phyloP scores from a whole-genome alignment of 2,329 filamentous ascomycete genomes.

The Stemphylium vesicarium region DNA sequence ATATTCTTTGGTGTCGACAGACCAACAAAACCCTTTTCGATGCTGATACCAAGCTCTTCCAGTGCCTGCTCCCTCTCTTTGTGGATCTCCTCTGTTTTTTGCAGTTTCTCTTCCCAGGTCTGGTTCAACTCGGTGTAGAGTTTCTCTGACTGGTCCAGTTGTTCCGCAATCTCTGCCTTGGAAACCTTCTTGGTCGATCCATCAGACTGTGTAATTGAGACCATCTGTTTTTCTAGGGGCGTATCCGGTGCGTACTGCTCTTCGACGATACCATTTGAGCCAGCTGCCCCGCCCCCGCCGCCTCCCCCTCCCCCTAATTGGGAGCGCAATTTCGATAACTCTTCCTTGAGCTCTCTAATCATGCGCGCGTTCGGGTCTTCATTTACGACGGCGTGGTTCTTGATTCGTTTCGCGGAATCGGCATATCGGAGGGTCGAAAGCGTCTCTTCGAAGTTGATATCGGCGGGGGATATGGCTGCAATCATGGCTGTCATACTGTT shows the following conservation, averaged over 20 bases:
- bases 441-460: conserved; percentile 99
- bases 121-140: conserved; percentile 95
- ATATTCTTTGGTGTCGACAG: conserved; percentile 98
- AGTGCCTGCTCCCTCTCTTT: conserved; percentile 94
- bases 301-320: conserved; percentile 68
- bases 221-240: conserved; percentile 92
- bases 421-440: conserved; percentile 94
- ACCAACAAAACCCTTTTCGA: conserved; percentile 97
- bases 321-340: conserved; percentile 81
- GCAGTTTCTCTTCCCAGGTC: conserved; percentile 96
- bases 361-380: conserved; percentile 98
- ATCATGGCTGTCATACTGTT: conserved; percentile 99
- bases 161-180: conserved; percentile 97
- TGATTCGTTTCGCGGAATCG: conserved; percentile 97
- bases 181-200: conserved; percentile 92
- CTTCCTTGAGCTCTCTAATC: conserved; percentile 97
- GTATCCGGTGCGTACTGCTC: conserved; percentile 92
- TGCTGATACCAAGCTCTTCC: conserved; percentile 97
- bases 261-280: conserved; percentile 57
- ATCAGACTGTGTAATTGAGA: conserved; percentile 87
- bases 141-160: conserved; percentile 95
- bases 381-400: conserved; percentile 99
- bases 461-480: conserved; percentile 94
- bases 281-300: conserved; percentile 44
- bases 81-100: conserved; percentile 95